Evolutionary conservation across 345 rosid genomes (phyloP), one percentile per base, ranked within the genome.

Genomic region (Camelina hispida): DNA sequence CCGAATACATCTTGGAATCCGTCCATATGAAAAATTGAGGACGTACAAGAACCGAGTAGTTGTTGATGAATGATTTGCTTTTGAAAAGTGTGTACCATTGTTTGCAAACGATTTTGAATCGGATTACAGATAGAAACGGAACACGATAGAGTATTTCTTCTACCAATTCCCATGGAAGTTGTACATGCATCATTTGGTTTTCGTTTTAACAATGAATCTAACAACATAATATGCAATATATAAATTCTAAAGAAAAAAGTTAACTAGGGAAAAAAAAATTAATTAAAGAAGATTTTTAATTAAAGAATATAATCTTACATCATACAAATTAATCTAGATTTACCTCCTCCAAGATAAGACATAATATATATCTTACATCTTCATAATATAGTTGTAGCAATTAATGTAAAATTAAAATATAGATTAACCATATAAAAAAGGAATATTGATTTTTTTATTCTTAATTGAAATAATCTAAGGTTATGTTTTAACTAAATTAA

Each of bases 21-120:
- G 7, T 46, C 50, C 50, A 46, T 46, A 46, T 5, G 18, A 46
- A 3, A 6, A 46, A 46, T n/a, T 46, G 50, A 14, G 50, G 50
- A 46, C 18, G 50, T 1, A 5, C 50, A 46, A 1, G 50, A 46
- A 46, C 50, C 0, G 6, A 15, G 18, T 15, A 9, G 50, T 46
- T 46, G 50, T n/a, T 46, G 9, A 46, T 16, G 50, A 46, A 46
- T 8, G 50, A 46, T 6, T 46, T 46, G 3, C 17, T 46, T 46
- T 46, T 2, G 50, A 46, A 14, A 46, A 46, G 50, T 46, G 18
- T n/a, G 16, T 46, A 15, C 50, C 50, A 46, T 46, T 46, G 50
- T 46, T 46, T 46, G 50, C 50, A 46, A 46, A 46, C 50, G 18
- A 46, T 46, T 46, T 46, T 46, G 50, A 46, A 46, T 46, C 50